These are phyloP conservation scores for Golubevia sp. DNA, from an alignment of 1,284 basidiomycete species.

Conservation along the genomic window DNA sequence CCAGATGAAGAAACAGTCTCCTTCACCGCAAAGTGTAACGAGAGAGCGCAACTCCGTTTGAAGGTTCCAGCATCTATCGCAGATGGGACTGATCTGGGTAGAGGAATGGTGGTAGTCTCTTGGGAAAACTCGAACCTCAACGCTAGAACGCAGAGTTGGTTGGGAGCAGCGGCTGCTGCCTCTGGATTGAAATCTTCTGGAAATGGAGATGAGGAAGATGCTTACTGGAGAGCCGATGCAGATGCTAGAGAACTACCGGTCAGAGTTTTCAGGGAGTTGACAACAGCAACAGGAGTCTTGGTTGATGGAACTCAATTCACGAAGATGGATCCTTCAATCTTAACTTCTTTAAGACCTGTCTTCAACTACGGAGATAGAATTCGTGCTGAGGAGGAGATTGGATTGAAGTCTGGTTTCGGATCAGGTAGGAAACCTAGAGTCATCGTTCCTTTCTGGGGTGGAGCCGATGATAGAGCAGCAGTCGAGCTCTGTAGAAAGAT, in stretches of 20 bases:
- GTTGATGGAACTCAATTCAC: conserved; percentile 13
- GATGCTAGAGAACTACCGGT: conserved; percentile 26
- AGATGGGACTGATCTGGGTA: conserved; percentile 15
- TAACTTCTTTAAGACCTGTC: background rate
- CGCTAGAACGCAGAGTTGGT: conserved; percentile 24
- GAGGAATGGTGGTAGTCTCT: conserved; percentile 18
- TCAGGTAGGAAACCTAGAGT: conserved; percentile 6
- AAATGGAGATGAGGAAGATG: conserved; percentile 17
- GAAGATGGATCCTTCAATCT: background rate
- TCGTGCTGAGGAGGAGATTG: background rate
- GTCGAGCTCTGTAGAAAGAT: conserved; percentile 21
- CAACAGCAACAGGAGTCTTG: conserved; percentile 20
- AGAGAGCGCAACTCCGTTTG: conserved; percentile 16
- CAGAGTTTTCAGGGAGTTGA: conserved; percentile 17
- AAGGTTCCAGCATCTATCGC: background rate
- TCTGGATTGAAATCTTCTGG: conserved; percentile 19
- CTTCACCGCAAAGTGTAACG: conserved; percentile 18
- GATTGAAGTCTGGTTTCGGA: background rate
- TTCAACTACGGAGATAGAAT: background rate
- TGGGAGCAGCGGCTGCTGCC: conserved; percentile 23
- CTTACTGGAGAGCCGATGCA: conserved; percentile 21
- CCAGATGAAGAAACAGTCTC: conserved; percentile 22
- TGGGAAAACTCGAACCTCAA: conserved; percentile 27
- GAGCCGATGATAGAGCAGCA: conserved; percentile 28
- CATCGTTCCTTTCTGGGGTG: conserved; percentile 33